Base-by-base conservation (phyloP, 78 protist species). In the Dictyostelium intermedium region DNA sequence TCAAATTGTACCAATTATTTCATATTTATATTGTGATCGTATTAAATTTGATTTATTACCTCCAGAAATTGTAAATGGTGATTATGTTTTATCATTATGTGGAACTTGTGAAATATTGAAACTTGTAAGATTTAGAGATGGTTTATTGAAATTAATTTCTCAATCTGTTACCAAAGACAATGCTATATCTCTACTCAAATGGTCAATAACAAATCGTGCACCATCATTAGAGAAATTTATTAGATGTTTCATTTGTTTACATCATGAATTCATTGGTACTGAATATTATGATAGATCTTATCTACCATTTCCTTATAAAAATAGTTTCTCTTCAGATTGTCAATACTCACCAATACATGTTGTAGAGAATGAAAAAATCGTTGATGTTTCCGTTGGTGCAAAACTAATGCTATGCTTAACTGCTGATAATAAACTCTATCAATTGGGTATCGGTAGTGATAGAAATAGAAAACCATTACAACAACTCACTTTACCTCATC, bases 361-460 rank as follows among this genome's bases (percentile, higher is more conserved):
- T 9, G 41, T 18, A 23, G 7, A 2, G 1, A 11, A 39, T 13
- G 45, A 25, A 20, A 66, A 1, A 10, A n/a, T 83, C 11, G 30
- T 34, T 16, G 80, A 83, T 43, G 35, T 60, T 83, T 7, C 60
- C 0, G 73, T 30, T 30, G 89, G 89, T 41, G 80, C 70, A 14
- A 83, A 83, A 69, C 7, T 83, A 27, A 41, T 27, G 35, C 1
- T 83, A 0, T 79, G 80, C 13, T 16, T 66, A 9, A 72, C 34
- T 13, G 41, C 27, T 16, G 66, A 83, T 32, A 41, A 41, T 27
- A 37, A 39, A 66, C 41, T 83, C 11, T 66, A 83, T 66, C 89
- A 83, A 83, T 11, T 83, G 2, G 89, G 89, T n/a, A 4, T 3
- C 41, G 89, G 89, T 23, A 60, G 77, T 37, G 76, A 35, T 61